A percentile compares a stretch with the other conserved stretches of the same genome.
Conservation (phyloP, 768 basidiomycete species). For the Mycena galericulata region DNA sequence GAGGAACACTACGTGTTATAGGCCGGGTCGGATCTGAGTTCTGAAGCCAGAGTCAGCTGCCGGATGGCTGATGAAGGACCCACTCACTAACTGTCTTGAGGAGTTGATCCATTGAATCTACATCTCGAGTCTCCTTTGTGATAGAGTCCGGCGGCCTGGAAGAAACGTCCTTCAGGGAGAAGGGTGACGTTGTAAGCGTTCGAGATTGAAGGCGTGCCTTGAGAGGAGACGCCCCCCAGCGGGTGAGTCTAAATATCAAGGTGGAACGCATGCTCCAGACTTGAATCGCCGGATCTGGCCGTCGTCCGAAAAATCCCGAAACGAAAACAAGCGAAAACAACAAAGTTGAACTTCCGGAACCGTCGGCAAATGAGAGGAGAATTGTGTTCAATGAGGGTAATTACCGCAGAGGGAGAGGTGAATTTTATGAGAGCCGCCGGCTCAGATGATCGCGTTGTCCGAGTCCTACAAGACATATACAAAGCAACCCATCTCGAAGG, state of each 20-base stretch:
- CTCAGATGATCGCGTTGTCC: too few relatives aligned
- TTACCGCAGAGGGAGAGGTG: too few relatives aligned
- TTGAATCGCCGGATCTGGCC: too few relatives aligned
- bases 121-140: slow-evolving; percentile 67
- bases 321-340: too few relatives aligned
- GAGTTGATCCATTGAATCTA: slow-evolving; percentile 67
- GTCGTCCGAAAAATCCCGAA: too few relatives aligned
- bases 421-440: too few relatives aligned
- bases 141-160: slow-evolving; percentile 38
- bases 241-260: background rate
- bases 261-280: too few relatives aligned
- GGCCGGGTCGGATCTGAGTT: slow-evolving; percentile 63
- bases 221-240: slow-evolving; percentile 80
- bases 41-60: slow-evolving; percentile 43
- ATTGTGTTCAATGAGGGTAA: too few relatives aligned
- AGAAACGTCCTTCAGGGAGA: background rate
- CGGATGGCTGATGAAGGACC: background rate
- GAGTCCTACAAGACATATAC: too few relatives aligned
- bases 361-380: too few relatives aligned
- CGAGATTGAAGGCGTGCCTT: background rate
- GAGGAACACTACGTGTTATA: slow-evolving; percentile 57
- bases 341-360: too few relatives aligned
- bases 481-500: too few relatives aligned
- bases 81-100: slow-evolving; percentile 69
- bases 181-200: background rate